Evolutionary conservation across 345 rosid species (phyloP), one percentile per base, ranked within the genome.

Genomic region (Bruguiera parviflora): DNA sequence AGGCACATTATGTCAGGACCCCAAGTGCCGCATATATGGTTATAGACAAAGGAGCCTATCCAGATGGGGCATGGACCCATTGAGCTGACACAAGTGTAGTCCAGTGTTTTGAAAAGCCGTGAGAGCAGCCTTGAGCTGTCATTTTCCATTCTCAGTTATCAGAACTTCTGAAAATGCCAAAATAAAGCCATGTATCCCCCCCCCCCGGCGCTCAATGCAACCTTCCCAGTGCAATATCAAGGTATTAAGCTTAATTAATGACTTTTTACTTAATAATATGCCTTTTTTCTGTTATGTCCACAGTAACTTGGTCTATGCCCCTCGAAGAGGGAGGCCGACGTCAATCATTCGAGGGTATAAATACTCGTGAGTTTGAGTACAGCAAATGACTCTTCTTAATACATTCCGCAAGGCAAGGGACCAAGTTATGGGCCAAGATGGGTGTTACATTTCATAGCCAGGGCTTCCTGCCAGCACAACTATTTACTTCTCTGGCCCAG

Each of bases 391-490:
- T 76, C 37, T 51, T 56, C 55, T 24, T 70, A 57, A 53, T 64
- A 58, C 20, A 71, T 64, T 63, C 24, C 63, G 59, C 46, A 78
- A 91, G 96, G 96, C 97, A 61, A 85, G 96, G 77, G 97, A 96
- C 39, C 97, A 91, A 85, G 89, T 89, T 61, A 70, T 92, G 13
- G 96, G 97, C 68, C 93, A 95, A 80, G 99, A 94, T 9, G 98
- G 98, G 96, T 55, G 87, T 86, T 72, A 93, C 93, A 64, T 92
- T 95, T 71, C 96, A 88, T 59, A 88, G 97, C 97, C 99, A 3
- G 97, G 96, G 72, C 86, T 88, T 75, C 96, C 99, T 31, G 87
- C 96, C 67, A 86, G 92, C 39, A 85, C 93, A 65, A 75, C 88
- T 29, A 86, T 89, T 64, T 81, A 87, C 83, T 95, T 86, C 77